phyloP scores from a whole-genome alignment of 192 early-diverging fungal genomes.

The Coemansia javaensis region DNA sequence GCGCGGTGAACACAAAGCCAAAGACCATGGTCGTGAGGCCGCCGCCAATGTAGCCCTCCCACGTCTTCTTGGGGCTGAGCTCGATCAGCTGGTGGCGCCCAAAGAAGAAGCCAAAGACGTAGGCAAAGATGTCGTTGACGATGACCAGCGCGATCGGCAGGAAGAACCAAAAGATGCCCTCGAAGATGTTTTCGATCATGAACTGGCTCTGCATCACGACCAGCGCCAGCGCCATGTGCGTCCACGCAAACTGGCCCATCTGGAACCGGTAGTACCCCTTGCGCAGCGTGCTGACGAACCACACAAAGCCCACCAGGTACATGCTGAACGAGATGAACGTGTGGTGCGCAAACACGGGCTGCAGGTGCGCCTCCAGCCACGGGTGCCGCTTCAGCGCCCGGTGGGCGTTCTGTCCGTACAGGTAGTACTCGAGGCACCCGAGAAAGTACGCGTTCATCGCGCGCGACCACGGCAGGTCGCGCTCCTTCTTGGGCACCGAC shows the following conservation, averaged over 20 bases:
- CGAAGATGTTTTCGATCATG: conserved; percentile 96
- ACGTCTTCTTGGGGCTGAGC: conserved; percentile 97
- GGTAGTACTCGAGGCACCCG: conserved; percentile 82
- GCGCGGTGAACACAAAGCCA: conserved; percentile 61
- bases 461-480: conserved; percentile 85
- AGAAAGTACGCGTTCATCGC: conserved; percentile 94
- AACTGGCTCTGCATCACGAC: conserved; percentile 93
- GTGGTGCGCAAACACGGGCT: conserved; percentile 86
- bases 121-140: conserved; percentile 94
- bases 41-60: conserved; percentile 94
- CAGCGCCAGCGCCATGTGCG: conserved; percentile 90
- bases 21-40: conserved; percentile 81
- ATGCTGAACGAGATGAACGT: conserved; percentile 88
- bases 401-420: conserved; percentile 92
- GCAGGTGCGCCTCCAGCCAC: conserved; percentile 78
- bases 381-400: conserved; percentile 80
- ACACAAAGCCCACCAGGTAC: conserved; percentile 78
- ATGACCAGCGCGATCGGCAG: conserved; percentile 85
- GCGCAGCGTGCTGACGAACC: conserved; percentile 90
- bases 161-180: conserved; percentile 97
- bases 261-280: conserved; percentile 94
- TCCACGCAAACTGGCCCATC: conserved; percentile 95
- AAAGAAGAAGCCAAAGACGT: conserved; percentile 94
- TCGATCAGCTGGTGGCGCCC: conserved; percentile 86
- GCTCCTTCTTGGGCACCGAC: conserved; percentile 73